Evolutionary conservation across 1,284 basidiomycete genomes (phyloP).

Genomic region (Cutaneotrichosporon dermatis): DNA sequence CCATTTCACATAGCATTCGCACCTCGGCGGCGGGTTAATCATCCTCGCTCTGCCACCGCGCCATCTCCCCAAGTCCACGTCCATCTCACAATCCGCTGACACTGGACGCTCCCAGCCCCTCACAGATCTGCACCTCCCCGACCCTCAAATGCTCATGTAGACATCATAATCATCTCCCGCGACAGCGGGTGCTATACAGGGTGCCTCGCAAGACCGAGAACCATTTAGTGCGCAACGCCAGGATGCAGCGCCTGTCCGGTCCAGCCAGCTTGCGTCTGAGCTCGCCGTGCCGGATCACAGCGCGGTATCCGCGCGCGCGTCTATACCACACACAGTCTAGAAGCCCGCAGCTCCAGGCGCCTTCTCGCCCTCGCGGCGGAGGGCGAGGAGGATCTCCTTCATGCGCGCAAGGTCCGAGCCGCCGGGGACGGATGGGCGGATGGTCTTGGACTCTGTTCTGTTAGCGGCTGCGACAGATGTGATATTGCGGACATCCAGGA

Average conservation of each 20-base stretch:
- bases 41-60: no score
- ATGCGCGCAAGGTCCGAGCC: conserved; percentile 84
- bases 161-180: conserved; percentile 5
- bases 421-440: conserved; percentile 78
- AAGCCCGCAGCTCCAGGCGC: conserved; percentile 91
- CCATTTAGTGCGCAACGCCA: background rate
- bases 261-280: background rate
- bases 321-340: conserved; percentile 43
- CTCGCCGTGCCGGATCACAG: background rate
- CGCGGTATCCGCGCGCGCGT: background rate
- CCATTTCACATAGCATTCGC: no score
- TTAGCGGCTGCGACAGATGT: background rate
- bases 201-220: background rate
- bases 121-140: no score
- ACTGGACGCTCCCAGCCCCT: no score
- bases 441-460: conserved; percentile 75
- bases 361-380: conserved; percentile 80
- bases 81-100: background rate
- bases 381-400: conserved; percentile 80
- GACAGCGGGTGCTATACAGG: conserved; percentile 3
- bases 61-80: background rate
- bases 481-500: background rate
- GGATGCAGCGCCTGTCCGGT: no score
- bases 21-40: no score
- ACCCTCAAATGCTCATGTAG: background rate